Conservation (phyloP, 257 asterid genomes). For the Solanum medicagineum region DNA sequence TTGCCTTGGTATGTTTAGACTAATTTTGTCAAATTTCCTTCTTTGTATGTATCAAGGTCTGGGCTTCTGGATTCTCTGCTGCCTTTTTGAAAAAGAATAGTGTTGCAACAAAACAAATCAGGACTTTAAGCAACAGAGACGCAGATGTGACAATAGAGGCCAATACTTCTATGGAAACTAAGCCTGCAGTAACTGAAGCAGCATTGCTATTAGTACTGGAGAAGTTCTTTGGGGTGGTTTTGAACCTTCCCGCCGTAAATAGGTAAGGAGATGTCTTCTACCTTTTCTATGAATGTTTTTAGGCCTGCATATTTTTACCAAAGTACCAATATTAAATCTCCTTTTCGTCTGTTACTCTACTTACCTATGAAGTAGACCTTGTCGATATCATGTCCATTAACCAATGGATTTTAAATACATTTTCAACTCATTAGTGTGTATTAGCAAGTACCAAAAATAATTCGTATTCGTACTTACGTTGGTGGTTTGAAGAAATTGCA, state of each 20-base stretch:
- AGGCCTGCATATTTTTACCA: background rate
- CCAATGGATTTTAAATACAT: background rate
- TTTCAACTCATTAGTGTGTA: background rate
- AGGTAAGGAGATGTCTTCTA: constrained; percentile 26
- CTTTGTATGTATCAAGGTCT: constrained; percentile 38
- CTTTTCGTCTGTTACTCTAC: background rate
- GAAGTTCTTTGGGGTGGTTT: constrained; percentile 66
- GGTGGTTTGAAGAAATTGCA: constrained; percentile 16
- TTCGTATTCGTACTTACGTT: background rate
- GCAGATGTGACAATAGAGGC: constrained; percentile 22
- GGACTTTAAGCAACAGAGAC: constrained; percentile 6
- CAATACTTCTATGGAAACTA: constrained; percentile 42
- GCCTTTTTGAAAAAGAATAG: constrained; percentile 84
- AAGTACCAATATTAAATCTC: background rate
- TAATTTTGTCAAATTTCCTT: background rate
- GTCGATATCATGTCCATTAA: background rate
- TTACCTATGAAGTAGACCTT: background rate
- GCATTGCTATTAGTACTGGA: constrained; percentile 53
- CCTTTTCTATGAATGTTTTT: background rate
- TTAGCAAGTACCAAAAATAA: background rate
- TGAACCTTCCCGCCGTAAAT: constrained; percentile 66
- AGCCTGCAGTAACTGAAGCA: constrained; percentile 57
- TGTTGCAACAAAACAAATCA: constrained; percentile 52
- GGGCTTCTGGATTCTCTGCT: constrained; percentile 91
- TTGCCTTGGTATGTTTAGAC: background rate